Conservation (phyloP, 116 monocot genomes). For the Dioscorea cayenensis region DNA sequence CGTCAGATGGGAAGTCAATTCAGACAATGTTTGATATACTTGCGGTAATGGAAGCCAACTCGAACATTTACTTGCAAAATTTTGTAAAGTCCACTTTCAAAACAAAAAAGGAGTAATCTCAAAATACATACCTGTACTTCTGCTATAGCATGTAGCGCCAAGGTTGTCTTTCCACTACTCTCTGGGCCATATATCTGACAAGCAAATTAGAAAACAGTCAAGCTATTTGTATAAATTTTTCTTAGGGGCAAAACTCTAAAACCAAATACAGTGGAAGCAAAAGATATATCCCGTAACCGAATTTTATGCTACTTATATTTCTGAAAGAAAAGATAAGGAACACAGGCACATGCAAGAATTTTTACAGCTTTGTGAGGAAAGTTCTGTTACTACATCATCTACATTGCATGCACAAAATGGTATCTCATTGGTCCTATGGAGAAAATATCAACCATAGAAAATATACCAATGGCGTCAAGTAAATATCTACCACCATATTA, state of each 20-base stretch:
- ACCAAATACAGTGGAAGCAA: too few relatives aligned
- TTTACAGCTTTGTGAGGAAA: too few relatives aligned
- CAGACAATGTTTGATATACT: background rate
- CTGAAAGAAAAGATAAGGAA: background rate
- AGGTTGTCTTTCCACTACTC: constrained; percentile 94
- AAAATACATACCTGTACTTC: constrained; percentile 76
- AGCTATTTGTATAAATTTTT: background rate
- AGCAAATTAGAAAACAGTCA: constrained; percentile 7
- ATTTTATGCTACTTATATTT: background rate
- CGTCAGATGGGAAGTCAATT: too few relatives aligned
- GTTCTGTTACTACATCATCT: too few relatives aligned
- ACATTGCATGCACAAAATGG: too few relatives aligned
- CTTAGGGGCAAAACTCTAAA: background rate
- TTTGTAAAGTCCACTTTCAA: background rate
- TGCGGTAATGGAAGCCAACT: background rate
- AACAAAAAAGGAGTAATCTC: background rate
- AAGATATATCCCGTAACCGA: background rate
- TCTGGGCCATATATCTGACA: constrained; percentile 94
- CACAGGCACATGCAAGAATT: too few relatives aligned
- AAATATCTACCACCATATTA: too few relatives aligned
- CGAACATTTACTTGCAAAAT: background rate
- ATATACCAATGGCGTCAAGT: too few relatives aligned
- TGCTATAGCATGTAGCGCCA: constrained; percentile 97
- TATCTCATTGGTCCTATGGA: too few relatives aligned
- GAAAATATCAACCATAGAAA: too few relatives aligned